Base-by-base conservation (phyloP, 2,329 filamentous ascomycete genomes). In the Cytospora mali region DNA sequence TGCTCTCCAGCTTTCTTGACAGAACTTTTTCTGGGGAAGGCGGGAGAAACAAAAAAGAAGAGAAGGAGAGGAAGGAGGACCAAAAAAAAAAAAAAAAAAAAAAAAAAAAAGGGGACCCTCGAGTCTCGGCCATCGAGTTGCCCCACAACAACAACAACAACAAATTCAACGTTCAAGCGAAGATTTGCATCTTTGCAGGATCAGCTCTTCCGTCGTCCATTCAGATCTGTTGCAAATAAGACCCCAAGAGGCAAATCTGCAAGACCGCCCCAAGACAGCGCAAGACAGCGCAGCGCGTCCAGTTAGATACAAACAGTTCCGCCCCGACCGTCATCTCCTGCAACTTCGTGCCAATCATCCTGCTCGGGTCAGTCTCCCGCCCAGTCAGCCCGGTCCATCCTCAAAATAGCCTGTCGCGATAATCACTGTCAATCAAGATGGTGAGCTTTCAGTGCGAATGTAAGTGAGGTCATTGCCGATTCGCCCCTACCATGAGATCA, bases 401-500 rank as follows among this genome's bases (percentile, higher is more conserved):
- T 62, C 61, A 52, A 33, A 21, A 62, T 53, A 21, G 52, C 52
- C 52, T 53, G 29, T 54, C 46, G 49, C 61, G 55, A 57, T 50
- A 33, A 59, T 21, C 39, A 53, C 31, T 39, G 18, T 49, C 50
- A 53, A 55, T 52, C 55, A 62, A 33, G 55, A 65, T 65, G 63
- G 63, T 65, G 50, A 65, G 63, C 63, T 65, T 65, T 29, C 53
- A 56, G 53, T 65, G 63, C 56, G 63, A 65, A 63, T 33, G 63
- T 61, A 63, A 62, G 63, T 57, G 55, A 49, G 50, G 35, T 52
- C 51, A 50, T 49, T 35, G 31, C 31, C 53, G 35, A 23, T 21
- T 54, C 52, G 23, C 46, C 31, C 50, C 51, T 52, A 46, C 55
- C 58, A 62, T 49, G 52, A 64, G 62, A 64, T 53, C 62, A 57